Percentiles rank a stretch among this genome's conserved stretches.
These are phyloP conservation scores for Arthroderma sp. DNA, from an alignment of 2,329 filamentous ascomycete species.

Conservation along the genomic window DNA sequence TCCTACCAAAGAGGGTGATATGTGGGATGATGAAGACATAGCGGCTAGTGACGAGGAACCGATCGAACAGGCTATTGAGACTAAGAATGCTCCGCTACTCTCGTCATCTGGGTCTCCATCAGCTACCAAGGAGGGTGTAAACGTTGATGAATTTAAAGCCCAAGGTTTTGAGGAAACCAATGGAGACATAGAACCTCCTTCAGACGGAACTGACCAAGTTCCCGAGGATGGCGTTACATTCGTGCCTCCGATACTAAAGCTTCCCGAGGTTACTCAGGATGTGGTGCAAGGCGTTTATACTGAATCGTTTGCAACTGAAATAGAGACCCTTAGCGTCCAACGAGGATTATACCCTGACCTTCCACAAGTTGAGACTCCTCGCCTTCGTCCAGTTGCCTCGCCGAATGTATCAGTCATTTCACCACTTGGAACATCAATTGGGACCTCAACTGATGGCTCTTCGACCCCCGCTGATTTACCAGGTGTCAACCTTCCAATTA, in stretches of 20 bases:
- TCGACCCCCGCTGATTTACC: neutral
- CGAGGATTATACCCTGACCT: neutral
- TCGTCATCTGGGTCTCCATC: neutral
- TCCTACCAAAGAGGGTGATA: conserved; percentile 30
- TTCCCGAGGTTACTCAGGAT: neutral
- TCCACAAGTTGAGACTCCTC: conserved; percentile 25
- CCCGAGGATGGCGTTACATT: neutral
- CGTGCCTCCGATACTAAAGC: neutral
- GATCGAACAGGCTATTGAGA: neutral
- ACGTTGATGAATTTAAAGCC: neutral
- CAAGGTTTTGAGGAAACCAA: neutral
- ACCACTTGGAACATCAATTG: conserved; percentile 21
- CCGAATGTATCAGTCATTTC: conserved; percentile 31
- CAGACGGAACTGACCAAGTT: neutral
- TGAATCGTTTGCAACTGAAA: neutral
- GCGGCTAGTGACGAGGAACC: neutral
- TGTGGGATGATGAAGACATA: conserved; percentile 9
- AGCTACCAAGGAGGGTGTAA: conserved; percentile 4
- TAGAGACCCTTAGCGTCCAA: neutral
- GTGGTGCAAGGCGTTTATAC: no score
- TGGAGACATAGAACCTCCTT: no score
- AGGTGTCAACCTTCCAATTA: no score
- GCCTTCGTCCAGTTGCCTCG: conserved; percentile 29
- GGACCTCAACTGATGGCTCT: neutral
- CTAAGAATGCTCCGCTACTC: neutral